A percentile compares a stretch with the other conserved stretches of the same genome.
Evolutionary conservation across 257 asterid genomes (phyloP).

Genomic region (Rhazya stricta): DNA sequence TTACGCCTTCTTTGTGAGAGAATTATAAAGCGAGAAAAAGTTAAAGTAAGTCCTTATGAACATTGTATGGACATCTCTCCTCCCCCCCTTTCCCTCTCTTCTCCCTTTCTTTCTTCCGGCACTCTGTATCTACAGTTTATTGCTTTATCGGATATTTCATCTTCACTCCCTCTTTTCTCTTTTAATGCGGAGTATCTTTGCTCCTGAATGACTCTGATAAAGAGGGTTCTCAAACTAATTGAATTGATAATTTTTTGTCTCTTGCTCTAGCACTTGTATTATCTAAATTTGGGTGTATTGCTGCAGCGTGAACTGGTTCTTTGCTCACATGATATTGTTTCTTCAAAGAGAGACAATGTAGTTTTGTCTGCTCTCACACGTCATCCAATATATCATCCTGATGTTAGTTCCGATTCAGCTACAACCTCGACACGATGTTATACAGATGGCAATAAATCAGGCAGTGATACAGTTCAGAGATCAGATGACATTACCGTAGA

Average conservation of each 20-base stretch:
- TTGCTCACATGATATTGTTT: conserved; percentile 83
- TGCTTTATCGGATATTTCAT: background rate
- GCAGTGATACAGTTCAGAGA: conserved; percentile 71
- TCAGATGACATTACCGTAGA: conserved; percentile 86
- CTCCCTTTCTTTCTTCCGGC: background rate
- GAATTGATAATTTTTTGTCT: background rate
- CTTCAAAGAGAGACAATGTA: conserved; percentile 64
- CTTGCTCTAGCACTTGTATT: conserved; percentile 4
- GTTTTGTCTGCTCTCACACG: conserved; percentile 71
- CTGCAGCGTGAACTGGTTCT: conserved; percentile 92
- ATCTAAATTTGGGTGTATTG: conserved; percentile 15
- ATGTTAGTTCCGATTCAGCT: conserved; percentile 91
- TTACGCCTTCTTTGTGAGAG: conserved; percentile 95
- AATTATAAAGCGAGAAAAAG: conserved; percentile 81
- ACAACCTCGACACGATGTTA: conserved; percentile 79
- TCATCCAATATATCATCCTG: conserved; percentile 72
- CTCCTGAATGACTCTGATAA: background rate
- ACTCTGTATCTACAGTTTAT: conserved; percentile 1
- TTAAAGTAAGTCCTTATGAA: conserved; percentile 57
- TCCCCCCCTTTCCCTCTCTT: too few relatives aligned
- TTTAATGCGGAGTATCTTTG: background rate
- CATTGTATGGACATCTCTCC: background rate
- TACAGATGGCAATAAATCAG: conserved; percentile 64
- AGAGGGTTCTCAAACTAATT: background rate
- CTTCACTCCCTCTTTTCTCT: background rate